phyloP scores from a whole-genome alignment of 306 rosid species.

The Cercis canadensis region DNA sequence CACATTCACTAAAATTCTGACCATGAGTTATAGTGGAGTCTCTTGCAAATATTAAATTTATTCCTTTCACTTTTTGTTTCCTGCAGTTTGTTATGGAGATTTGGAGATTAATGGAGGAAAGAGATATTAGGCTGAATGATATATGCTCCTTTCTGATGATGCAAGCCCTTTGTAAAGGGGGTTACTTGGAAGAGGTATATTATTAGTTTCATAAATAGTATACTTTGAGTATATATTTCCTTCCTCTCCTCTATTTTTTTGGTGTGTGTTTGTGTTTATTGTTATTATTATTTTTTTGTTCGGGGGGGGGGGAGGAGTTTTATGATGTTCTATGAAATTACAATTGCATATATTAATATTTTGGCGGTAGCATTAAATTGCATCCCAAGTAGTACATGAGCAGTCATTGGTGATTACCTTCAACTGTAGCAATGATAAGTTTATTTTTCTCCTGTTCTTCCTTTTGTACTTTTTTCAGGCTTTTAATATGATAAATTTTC shows the following conservation, averaged over 20 bases:
- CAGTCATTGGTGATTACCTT: slow-evolving; percentile 10
- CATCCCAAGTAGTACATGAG: slow-evolving; percentile 8
- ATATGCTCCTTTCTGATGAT: slow-evolving; percentile 60
- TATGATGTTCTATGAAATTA: slow-evolving; percentile 11
- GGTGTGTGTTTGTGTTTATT: no score
- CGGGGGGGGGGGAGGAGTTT: no score
- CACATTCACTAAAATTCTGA: slow-evolving; percentile 11
- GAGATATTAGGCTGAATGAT: slow-evolving; percentile 53
- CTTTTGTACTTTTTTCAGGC: slow-evolving; percentile 59
- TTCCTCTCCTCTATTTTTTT: slow-evolving; percentile 8
- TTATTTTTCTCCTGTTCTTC: slow-evolving; percentile 37
- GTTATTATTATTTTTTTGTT: no score
- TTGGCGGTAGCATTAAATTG: slow-evolving; percentile 1
- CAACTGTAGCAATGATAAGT: slow-evolving; percentile 8
- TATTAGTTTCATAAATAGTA: slow-evolving; percentile 19
- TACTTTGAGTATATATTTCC: slow-evolving; percentile 12
- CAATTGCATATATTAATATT: slow-evolving; percentile 1
- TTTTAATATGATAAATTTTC: slow-evolving; percentile 60
- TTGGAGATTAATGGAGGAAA: slow-evolving; percentile 75
- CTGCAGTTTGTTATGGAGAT: slow-evolving; percentile 87
- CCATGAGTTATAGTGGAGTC: slow-evolving; percentile 17
- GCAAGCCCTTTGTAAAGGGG: slow-evolving; percentile 73
- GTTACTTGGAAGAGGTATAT: slow-evolving; percentile 75
- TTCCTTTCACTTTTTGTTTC: slow-evolving; percentile 12
- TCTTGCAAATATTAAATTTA: slow-evolving; percentile 20